Evolutionary conservation across 2,329 filamentous ascomycete species (phyloP), one percentile per base, ranked within the genome.

Genomic region (Remersonia thermophila): DNA sequence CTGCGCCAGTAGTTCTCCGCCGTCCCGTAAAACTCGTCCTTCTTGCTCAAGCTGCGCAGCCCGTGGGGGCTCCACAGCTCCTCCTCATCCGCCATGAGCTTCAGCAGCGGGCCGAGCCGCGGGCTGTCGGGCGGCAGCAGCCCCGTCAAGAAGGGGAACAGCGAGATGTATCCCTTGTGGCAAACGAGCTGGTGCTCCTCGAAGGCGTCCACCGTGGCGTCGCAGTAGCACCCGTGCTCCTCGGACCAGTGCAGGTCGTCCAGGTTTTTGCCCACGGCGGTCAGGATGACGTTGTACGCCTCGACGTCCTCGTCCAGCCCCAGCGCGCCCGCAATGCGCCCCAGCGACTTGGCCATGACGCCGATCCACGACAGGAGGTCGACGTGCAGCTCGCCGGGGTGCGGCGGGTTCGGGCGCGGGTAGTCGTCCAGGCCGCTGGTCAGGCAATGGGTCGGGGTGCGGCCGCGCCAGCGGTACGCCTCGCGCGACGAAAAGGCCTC

Each of bases 1-100:
- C 84, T 83, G 43, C 86, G 74, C 89, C 91, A 98, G 65, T 98
- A 98, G 59, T 98, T 95, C 64, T 98, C 91, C 2, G 69, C 83
- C 0, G 86, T 93, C 28, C 80, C 85, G 57, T 95, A 96, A 42
- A 85, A 73, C 51, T 80, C 67, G 51, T 89, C 81, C 50, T 76
- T 75, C 61, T 80, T 81, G 61, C 86, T 94, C 57, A 98, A 59
- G 59, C 86, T 94, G 42, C 89, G 73, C 43, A 98, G 73, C n/a
- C 91, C 91, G 50, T 83, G 77, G 2, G 79, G 71, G 52, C 82
- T 93, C 77, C 87, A 96, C n/a, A 98, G 66, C 53, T 95, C 80
- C 4, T 86, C 71, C 45, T 85, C 77, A 51, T 94, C 77, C 11
- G 69, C 73, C 26, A 98, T 74, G 28, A 95, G 64, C 45, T 89